These are phyloP conservation scores for Colletotrichum magnum DNA, from an alignment of 2,329 filamentous ascomycete genomes.

Conservation along the genomic window DNA sequence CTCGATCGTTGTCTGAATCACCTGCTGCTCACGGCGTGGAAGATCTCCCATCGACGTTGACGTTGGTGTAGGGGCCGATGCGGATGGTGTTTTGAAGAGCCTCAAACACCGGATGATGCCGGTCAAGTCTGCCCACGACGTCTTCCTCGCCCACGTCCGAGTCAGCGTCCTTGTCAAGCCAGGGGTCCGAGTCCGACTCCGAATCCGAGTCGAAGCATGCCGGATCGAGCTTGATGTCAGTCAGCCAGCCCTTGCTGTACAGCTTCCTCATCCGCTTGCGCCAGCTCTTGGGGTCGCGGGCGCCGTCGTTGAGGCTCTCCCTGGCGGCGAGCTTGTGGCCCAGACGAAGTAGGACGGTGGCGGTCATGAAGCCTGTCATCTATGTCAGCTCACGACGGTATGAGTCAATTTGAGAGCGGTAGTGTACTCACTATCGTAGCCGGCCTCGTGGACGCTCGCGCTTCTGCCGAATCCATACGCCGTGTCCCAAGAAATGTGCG, in stretches of 20 bases:
- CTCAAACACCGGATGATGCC: neutral
- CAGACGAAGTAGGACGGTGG: conserved; percentile 16
- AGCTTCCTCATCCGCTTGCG: neutral
- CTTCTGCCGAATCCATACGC: conserved; percentile 18
- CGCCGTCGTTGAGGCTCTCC: neutral
- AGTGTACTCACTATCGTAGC: conserved; percentile 23
- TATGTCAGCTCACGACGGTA: neutral
- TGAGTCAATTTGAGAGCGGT: neutral
- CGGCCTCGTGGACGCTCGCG: conserved; percentile 23
- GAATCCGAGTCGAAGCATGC: neutral
- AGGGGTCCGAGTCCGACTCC: neutral
- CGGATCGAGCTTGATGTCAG: conserved; percentile 6
- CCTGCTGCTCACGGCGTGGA: neutral
- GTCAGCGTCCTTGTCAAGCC: neutral
- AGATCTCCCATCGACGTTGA: neutral
- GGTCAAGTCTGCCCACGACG: neutral
- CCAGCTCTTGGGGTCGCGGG: neutral
- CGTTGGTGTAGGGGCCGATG: conserved; percentile 6
- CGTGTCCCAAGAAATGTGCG: conserved; percentile 11
- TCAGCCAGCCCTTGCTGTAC: conserved; percentile 21
- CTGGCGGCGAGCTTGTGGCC: conserved; percentile 10
- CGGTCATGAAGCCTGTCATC: conserved; percentile 29
- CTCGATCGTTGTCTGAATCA: too few relatives aligned
- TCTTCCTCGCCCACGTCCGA: neutral
- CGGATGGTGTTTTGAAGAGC: neutral